phyloP scores from a whole-genome alignment of 345 rosid genomes.

The Moricandia moricandioides region DNA sequence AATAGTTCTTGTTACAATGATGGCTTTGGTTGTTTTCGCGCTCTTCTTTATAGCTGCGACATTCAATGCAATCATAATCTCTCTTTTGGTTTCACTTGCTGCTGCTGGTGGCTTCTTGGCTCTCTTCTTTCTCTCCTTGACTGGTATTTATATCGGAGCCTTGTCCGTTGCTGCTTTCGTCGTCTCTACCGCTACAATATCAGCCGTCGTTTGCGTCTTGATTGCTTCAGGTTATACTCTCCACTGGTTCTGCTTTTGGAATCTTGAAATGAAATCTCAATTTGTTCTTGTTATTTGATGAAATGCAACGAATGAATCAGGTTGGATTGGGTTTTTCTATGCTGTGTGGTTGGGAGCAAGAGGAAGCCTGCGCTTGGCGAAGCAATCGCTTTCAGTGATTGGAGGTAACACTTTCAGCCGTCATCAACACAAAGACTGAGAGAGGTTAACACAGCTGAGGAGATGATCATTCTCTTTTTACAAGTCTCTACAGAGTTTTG shows the following conservation, averaged over 20 bases:
- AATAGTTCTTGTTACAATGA: constrained; percentile 58
- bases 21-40: constrained; percentile 69
- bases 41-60: constrained; percentile 85
- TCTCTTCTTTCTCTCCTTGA: constrained; percentile 61
- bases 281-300: neutral
- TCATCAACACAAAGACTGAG: constrained; percentile 26
- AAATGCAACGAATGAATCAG: constrained; percentile 40
- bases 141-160: constrained; percentile 80
- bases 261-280: neutral
- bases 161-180: constrained; percentile 65
- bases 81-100: constrained; percentile 79
- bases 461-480: neutral
- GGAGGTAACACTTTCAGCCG: constrained; percentile 50
- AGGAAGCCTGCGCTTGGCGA: constrained; percentile 58
- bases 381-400: constrained; percentile 45
- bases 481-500: constrained; percentile 18
- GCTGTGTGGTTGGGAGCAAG: constrained; percentile 64
- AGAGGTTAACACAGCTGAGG: constrained; percentile 18
- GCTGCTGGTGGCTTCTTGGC: constrained; percentile 90
- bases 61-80: constrained; percentile 64
- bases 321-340: constrained; percentile 89
- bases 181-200: constrained; percentile 62
- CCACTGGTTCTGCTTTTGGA: constrained; percentile 4
- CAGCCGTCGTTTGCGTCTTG: constrained; percentile 54
- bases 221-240: constrained; percentile 63